Evolutionary conservation across 768 basidiomycete species (phyloP).

Genomic region (Amanita rimosa): DNA sequence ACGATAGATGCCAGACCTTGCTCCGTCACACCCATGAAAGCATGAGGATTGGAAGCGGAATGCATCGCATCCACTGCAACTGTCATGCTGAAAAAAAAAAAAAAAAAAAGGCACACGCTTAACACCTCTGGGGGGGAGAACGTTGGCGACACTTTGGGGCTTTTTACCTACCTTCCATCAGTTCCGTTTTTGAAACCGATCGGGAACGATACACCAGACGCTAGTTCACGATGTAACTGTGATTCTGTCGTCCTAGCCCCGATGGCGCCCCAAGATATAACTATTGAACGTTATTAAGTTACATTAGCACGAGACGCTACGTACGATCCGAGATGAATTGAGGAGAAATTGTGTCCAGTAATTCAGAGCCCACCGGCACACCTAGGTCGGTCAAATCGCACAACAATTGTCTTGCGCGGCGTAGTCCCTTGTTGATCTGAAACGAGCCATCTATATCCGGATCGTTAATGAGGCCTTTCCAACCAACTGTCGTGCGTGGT

Average conservation of each 20-base stretch:
- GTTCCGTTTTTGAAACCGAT: constrained; percentile 99
- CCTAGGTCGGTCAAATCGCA: constrained; percentile 86
- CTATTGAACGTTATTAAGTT: constrained; percentile 16
- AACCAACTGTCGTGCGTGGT: constrained; percentile 95
- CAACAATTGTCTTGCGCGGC: constrained; percentile 77
- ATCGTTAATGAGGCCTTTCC: constrained; percentile 94
- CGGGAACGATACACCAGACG: constrained; percentile 93
- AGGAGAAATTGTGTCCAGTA: constrained; percentile 71
- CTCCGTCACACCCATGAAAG: constrained; percentile 90
- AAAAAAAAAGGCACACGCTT: no score
- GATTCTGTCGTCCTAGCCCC: constrained; percentile 97
- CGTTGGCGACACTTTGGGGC: no score
- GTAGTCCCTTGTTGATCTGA: constrained; percentile 94
- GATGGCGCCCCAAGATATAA: constrained; percentile 91
- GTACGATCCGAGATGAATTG: constrained; percentile 73
- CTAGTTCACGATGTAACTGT: constrained; percentile 93
- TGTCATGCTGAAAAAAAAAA: constrained; percentile 48
- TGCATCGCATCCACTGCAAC: constrained; percentile 98
- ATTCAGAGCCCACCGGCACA: constrained; percentile 88
- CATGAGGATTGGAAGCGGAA: constrained; percentile 83
- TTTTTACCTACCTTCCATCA: constrained; percentile 79
- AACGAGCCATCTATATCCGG: constrained; percentile 93
- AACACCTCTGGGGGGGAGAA: not conserved
- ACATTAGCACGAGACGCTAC: constrained; percentile 11
- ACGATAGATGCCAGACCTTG: constrained; percentile 92